phyloP scores from a whole-genome alignment of 2,329 filamentous ascomycete genomes.

The Fusarium fracticaudum region DNA sequence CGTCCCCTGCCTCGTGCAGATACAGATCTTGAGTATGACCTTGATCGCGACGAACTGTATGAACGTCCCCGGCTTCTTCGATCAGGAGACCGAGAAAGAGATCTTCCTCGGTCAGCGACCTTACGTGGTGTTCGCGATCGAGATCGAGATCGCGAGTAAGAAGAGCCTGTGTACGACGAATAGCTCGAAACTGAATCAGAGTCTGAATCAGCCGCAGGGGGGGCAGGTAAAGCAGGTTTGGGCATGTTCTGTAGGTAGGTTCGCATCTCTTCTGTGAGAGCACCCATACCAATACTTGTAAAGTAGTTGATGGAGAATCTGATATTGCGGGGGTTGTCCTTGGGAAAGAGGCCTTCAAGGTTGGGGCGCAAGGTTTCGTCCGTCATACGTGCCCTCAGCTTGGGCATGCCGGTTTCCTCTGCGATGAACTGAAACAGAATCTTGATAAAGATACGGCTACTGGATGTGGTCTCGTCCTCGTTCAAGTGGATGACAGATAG shows the following conservation, averaged over 20 bases:
- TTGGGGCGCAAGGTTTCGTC: conserved; percentile 82
- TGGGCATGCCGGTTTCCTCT: conserved; percentile 85
- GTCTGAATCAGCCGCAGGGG: conserved; percentile 67
- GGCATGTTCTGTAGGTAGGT: conserved; percentile 90
- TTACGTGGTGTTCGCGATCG: conserved; percentile 52
- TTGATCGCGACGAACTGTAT: conserved; percentile 50
- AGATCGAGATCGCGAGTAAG: conserved; percentile 63
- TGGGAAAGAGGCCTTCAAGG: conserved; percentile 88
- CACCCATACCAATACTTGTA: conserved; percentile 96
- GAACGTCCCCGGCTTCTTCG: conserved; percentile 40
- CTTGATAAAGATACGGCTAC: conserved; percentile 97
- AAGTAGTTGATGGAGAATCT: conserved; percentile 99
- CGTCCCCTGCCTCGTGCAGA: conserved; percentile 38
- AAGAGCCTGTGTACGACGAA: conserved; percentile 75
- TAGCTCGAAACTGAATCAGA: conserved; percentile 82
- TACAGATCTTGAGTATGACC: conserved; percentile 58
- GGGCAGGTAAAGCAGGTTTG: conserved; percentile 79
- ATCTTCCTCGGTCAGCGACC: conserved; percentile 41
- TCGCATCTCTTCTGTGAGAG: conserved; percentile 93
- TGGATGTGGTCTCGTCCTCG: conserved; percentile 96
- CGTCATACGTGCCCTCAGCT: conserved; percentile 77
- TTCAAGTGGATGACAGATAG: conserved; percentile 87
- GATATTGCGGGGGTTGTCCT: conserved; percentile 87
- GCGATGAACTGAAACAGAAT: conserved; percentile 94
- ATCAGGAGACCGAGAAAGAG: conserved; percentile 44